Evolutionary conservation across 140 eudicot genomes (phyloP).

Genomic region (Stevia rebaudiana): DNA sequence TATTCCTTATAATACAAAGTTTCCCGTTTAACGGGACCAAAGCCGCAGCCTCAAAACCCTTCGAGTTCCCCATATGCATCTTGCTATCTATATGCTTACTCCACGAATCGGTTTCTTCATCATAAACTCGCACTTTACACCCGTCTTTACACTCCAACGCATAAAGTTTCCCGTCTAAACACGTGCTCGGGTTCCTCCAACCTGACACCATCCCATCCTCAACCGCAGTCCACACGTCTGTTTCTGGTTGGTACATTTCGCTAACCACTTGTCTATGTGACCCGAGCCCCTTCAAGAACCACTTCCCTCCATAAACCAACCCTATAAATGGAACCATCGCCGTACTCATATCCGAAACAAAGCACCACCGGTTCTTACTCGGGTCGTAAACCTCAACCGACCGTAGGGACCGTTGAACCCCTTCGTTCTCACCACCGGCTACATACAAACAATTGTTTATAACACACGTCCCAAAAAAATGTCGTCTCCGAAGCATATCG

Average conservation of each 20-base stretch:
- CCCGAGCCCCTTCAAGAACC: slow-evolving; percentile 76
- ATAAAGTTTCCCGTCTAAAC: slow-evolving; percentile 51
- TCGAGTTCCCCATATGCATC: slow-evolving; percentile 68
- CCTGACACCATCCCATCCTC: slow-evolving; percentile 78
- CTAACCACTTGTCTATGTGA: slow-evolving; percentile 63
- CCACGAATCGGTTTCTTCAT: slow-evolving; percentile 62
- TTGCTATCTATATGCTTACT: slow-evolving; percentile 66
- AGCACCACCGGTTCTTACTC: slow-evolving; percentile 57
- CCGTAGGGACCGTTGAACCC: slow-evolving; percentile 56
- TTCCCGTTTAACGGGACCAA: slow-evolving; percentile 60
- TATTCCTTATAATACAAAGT: slow-evolving; percentile 61
- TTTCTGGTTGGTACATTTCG: slow-evolving; percentile 60
- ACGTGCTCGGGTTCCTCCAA: slow-evolving; percentile 76
- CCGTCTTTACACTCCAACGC: slow-evolving; percentile 78
- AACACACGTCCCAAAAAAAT: slow-evolving; percentile 73
- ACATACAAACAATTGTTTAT: slow-evolving; percentile 75
- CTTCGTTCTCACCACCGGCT: slow-evolving; percentile 82
- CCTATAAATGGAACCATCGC: slow-evolving; percentile 78
- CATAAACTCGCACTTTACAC: slow-evolving; percentile 65
- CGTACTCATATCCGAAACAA: slow-evolving; percentile 69
- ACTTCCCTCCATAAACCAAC: slow-evolving; percentile 62
- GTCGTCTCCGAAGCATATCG: slow-evolving; percentile 67
- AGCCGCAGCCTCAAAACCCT: slow-evolving; percentile 76
- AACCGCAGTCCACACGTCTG: slow-evolving; percentile 51
- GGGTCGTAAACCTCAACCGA: slow-evolving; percentile 79